Evolutionary conservation across 139 green algal genomes (phyloP).

Genomic region (Desmodesmus armatus): DNA sequence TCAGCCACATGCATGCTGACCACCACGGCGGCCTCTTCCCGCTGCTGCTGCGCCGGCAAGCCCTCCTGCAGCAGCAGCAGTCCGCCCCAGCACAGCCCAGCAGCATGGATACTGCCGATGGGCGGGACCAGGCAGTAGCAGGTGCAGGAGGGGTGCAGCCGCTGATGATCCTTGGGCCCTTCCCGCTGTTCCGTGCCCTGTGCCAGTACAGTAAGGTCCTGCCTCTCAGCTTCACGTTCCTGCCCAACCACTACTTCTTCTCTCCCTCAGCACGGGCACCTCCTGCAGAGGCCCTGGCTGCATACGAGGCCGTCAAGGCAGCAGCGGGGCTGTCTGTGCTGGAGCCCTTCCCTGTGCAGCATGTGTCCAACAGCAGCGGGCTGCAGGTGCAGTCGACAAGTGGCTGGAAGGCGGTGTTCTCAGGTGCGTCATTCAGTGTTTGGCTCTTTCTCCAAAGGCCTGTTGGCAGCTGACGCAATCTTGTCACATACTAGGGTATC

Average conservation of each 20-base stretch:
- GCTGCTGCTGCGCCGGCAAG: constrained; percentile 66
- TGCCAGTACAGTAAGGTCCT: constrained; percentile 63
- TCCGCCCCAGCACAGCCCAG: constrained; percentile 2
- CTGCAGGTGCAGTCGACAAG: constrained; percentile 69
- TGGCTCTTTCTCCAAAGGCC: too few species aligned
- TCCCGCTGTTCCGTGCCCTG: constrained; percentile 78
- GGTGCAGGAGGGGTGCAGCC: constrained; percentile 33
- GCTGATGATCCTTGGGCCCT: constrained; percentile 89
- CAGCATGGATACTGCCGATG: too few species aligned
- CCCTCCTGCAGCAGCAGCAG: constrained; percentile 56
- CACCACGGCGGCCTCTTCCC: constrained; percentile 93
- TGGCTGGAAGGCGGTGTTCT: constrained; percentile 88
- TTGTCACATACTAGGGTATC: too few species aligned
- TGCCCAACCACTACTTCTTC: constrained; percentile 66
- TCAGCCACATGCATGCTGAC: constrained; percentile 98
- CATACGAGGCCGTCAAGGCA: constrained; percentile 14
- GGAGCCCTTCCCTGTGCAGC: constrained; percentile 59
- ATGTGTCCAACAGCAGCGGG: constrained; percentile 75
- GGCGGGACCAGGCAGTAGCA: neutral
- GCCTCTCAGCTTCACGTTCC: constrained; percentile 65
- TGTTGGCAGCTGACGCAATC: too few species aligned
- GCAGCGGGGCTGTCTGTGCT: constrained; percentile 73
- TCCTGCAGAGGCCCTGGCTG: neutral
- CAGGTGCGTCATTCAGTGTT: too few species aligned
- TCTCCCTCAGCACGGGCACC: neutral